Conservation (phyloP, 1,284 basidiomycete genomes). For the Ceratobasidium sp. region DNA sequence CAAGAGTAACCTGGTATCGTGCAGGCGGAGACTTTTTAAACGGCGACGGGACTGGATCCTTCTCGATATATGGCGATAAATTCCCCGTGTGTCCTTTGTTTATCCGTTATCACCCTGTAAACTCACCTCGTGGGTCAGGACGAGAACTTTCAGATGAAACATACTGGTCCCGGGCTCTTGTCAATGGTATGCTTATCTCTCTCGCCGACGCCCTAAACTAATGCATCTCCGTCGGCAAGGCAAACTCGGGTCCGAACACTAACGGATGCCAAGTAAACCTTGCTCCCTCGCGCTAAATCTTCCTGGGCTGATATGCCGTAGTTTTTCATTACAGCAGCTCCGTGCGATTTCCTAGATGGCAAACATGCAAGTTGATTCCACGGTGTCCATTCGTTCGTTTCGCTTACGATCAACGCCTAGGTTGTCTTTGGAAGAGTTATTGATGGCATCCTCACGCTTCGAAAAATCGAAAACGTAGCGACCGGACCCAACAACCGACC, state of each 20-base stretch:
- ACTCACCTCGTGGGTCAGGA: slow-evolving; percentile 59
- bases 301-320: slow-evolving; percentile 49
- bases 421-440: slow-evolving; percentile 89
- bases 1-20: neutral
- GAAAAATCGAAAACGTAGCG: slow-evolving; percentile 94
- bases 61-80: slow-evolving; percentile 94
- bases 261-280: slow-evolving; percentile 86
- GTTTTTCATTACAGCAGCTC: slow-evolving; percentile 97
- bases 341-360: slow-evolving; percentile 92
- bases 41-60: slow-evolving; percentile 91
- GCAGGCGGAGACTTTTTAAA: slow-evolving; percentile 87
- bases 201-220: neutral
- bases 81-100: slow-evolving; percentile 67
- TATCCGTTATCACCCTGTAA: neutral
- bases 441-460: slow-evolving; percentile 86
- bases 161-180: slow-evolving; percentile 80
- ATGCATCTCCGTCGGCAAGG: slow-evolving; percentile 57
- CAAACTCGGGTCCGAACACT: slow-evolving; percentile 90
- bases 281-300: neutral
- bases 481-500: slow-evolving; percentile 88
- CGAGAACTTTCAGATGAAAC: slow-evolving; percentile 94
- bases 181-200: slow-evolving; percentile 70
- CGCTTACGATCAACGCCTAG: neutral
- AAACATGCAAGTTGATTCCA: slow-evolving; percentile 66
- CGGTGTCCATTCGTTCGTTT: neutral